Evolutionary conservation across 352 stramenopile species (phyloP).

Genomic region (Thalassiosira oceanica): DNA sequence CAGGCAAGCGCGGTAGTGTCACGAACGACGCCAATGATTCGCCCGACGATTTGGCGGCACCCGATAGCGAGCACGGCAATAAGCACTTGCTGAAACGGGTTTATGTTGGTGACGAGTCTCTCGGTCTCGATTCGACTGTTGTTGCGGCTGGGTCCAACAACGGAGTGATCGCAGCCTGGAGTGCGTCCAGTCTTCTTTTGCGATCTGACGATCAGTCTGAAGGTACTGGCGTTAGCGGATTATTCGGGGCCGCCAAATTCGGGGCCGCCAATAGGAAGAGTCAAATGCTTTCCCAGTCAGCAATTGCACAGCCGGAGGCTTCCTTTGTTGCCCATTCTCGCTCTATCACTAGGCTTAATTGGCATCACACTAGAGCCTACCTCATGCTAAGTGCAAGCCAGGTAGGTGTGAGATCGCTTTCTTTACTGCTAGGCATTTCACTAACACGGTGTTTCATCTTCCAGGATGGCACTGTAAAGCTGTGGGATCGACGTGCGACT

Average conservation of each 20-base stretch:
- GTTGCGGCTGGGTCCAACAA: slow-evolving; percentile 77
- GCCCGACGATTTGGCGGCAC: slow-evolving; percentile 19
- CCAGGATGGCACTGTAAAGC: slow-evolving; percentile 72
- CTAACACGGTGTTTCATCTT: slow-evolving; percentile 29
- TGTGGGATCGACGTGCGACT: slow-evolving; percentile 69
- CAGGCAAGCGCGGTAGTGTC: slow-evolving; percentile 14
- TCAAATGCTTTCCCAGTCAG: slow-evolving; percentile 25
- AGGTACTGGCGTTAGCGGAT: slow-evolving; percentile 10
- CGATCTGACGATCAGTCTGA: slow-evolving; percentile 7
- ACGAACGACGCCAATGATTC: too few relatives aligned
- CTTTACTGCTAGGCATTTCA: slow-evolving; percentile 60
- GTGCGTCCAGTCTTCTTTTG: slow-evolving; percentile 34
- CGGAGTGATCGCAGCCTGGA: slow-evolving; percentile 76
- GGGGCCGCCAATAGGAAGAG: slow-evolving; percentile 7
- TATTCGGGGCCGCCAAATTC: slow-evolving; percentile 33
- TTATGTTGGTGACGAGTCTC: too few relatives aligned
- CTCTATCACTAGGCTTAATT: slow-evolving; percentile 75
- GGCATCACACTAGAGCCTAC: slow-evolving; percentile 66
- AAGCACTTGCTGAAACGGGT: slow-evolving; percentile 36
- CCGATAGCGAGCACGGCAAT: slow-evolving; percentile 12
- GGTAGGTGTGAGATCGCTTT: too few relatives aligned
- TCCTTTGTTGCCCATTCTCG: slow-evolving; percentile 68
- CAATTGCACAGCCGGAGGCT: slow-evolving; percentile 63
- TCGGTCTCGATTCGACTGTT: slow-evolving; percentile 60
- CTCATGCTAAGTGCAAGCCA: slow-evolving; percentile 69